Evolutionary conservation across 371 early-diverging fungal genomes (phyloP).

Genomic region (Furculomyces boomerangus): DNA sequence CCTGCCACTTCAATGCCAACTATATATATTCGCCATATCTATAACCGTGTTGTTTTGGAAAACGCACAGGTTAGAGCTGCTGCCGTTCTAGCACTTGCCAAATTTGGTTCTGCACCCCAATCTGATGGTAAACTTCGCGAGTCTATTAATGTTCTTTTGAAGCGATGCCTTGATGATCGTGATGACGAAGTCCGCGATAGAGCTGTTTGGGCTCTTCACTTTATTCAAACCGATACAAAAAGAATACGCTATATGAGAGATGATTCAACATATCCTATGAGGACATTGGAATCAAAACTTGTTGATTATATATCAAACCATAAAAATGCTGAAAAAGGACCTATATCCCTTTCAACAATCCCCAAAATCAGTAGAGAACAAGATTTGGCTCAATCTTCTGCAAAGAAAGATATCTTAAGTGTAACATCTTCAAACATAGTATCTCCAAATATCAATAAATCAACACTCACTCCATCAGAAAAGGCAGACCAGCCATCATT

Average conservation of each 20-base stretch:
- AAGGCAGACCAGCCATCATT: background rate
- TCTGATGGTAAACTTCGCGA: conserved; percentile 54
- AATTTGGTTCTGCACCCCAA: conserved; percentile 66
- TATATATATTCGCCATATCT: conserved; percentile 92
- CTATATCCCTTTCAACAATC: conserved; percentile 61
- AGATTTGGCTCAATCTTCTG: conserved; percentile 24
- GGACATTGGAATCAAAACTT: conserved; percentile 70
- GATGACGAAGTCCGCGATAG: conserved; percentile 98
- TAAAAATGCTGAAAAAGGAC: conserved; percentile 27
- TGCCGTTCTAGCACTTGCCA: conserved; percentile 85
- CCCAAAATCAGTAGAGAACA: conserved; percentile 71
- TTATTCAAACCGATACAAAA: conserved; percentile 41
- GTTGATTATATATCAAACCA: conserved; percentile 59
- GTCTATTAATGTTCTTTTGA: conserved; percentile 69
- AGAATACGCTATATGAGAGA: conserved; percentile 42
- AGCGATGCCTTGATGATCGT: conserved; percentile 84
- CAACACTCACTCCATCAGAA: conserved; percentile 1
- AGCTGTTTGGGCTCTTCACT: conserved; percentile 70
- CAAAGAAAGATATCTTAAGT: background rate
- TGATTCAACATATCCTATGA: conserved; percentile 69
- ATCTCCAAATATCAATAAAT: conserved; percentile 6
- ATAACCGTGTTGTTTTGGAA: conserved; percentile 95
- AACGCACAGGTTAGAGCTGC: conserved; percentile 94
- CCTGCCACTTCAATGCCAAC: conserved; percentile 80
- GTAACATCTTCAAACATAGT: conserved; percentile 3